phyloP scores from a whole-genome alignment of 768 basidiomycete species.

The Mycena capillaripes region DNA sequence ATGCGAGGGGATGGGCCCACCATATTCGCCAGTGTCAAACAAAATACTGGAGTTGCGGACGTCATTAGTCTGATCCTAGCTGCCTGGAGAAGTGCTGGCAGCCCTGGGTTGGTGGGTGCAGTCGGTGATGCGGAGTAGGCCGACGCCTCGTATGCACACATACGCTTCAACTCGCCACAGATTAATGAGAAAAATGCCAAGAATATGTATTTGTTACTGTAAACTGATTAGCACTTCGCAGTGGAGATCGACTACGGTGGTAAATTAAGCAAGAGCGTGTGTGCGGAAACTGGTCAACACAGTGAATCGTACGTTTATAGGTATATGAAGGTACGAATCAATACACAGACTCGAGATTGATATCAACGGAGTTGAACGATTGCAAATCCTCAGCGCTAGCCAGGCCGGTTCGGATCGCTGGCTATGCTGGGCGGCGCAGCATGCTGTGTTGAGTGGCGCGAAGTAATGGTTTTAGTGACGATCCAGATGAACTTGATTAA shows the following conservation, averaged over 20 bases:
- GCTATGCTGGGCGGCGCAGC: not conserved
- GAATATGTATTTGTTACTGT: slow-evolving; percentile 3
- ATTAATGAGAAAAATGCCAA: slow-evolving; percentile 7
- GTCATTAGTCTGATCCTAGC: slow-evolving; percentile 85
- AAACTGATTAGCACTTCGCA: slow-evolving; percentile 10
- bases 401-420: not conserved
- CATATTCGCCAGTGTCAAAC: slow-evolving; percentile 87
- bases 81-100: slow-evolving; percentile 90
- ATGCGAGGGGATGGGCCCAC: slow-evolving; percentile 98
- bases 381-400: not conserved
- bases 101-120: slow-evolving; percentile 72
- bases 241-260: not conserved
- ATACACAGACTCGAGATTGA: not conserved
- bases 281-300: not conserved
- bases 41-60: slow-evolving; percentile 84
- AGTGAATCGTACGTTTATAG: not conserved
- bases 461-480: not conserved
- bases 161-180: slow-evolving; percentile 7
- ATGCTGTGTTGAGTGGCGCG: not conserved
- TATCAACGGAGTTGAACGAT: not conserved
- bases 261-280: slow-evolving; percentile 5
- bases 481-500: not conserved
- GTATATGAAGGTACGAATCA: slow-evolving; percentile 16
- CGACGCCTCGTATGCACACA: not conserved
- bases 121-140: slow-evolving; percentile 54